Conservation (phyloP, 305 asterid genomes). For the Solanum hybrid region DNA sequence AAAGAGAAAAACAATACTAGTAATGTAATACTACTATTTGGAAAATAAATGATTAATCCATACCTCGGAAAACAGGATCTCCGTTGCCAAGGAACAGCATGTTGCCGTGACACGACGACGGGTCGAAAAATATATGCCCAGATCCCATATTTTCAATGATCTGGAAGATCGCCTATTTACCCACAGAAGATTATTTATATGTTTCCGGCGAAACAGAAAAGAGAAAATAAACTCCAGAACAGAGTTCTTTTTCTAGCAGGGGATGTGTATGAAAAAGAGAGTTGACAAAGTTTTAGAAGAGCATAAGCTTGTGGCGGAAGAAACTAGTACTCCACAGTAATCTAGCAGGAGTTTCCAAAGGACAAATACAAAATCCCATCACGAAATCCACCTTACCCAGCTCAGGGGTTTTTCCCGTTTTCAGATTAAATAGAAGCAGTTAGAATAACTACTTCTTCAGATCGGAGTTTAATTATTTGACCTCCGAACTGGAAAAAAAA, state of each 20-base stretch:
- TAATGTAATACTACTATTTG: neutral
- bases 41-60: neutral
- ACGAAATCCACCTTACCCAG: conserved; percentile 55
- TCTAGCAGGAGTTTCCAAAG: conserved; percentile 90
- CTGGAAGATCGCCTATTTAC: conserved; percentile 23
- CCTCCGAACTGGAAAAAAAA: neutral
- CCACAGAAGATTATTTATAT: conserved; percentile 6
- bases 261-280: neutral
- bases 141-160: conserved; percentile 50
- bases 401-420: conserved; percentile 26
- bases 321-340: conserved; percentile 96
- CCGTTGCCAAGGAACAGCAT: conserved; percentile 60
- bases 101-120: conserved; percentile 56
- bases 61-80: conserved; percentile 71
- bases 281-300: conserved; percentile 33
- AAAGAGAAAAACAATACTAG: neutral
- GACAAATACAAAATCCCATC: conserved; percentile 96
- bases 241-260: neutral
- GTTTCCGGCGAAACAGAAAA: neutral
- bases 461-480: neutral
- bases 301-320: conserved; percentile 97
- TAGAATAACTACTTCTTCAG: neutral
- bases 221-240: neutral
- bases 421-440: neutral
- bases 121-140: conserved; percentile 63